phyloP scores from a whole-genome alignment of 805 yeast genomes.

The Metschnikowia similis region DNA sequence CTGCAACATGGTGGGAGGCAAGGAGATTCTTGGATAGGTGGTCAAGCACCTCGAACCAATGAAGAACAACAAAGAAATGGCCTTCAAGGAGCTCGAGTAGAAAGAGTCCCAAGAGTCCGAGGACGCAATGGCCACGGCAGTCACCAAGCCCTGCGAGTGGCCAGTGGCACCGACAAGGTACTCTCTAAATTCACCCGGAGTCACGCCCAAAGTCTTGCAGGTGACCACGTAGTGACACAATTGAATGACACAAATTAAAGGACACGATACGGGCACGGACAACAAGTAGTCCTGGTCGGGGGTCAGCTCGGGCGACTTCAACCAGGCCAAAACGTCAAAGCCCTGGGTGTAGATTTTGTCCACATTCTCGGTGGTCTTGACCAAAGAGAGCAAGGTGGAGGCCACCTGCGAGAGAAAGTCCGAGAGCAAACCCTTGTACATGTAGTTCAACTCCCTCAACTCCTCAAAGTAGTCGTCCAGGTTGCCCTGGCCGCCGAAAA shows the following conservation, averaged over 20 bases:
- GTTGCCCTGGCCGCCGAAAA: conserved; percentile 99
- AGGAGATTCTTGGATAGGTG: conserved; percentile 87
- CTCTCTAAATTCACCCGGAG: conserved; percentile 83
- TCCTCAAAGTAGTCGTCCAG: conserved; percentile 97
- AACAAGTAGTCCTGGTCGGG: conserved; percentile 87
- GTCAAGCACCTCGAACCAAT: conserved; percentile 90
- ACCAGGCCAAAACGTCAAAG: conserved; percentile 84
- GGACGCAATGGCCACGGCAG: conserved; percentile 86
- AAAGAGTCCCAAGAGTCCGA: conserved; percentile 83
- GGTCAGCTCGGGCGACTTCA: conserved; percentile 74
- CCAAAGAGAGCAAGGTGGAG: conserved; percentile 59
- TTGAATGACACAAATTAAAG: conserved; percentile 95
- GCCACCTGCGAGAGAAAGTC: conserved; percentile 73
- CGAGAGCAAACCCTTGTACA: conserved; percentile 69
- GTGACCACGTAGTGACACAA: conserved; percentile 89
- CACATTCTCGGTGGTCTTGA: conserved; percentile 68
- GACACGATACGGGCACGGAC: conserved; percentile 92
- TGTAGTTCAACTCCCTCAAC: conserved; percentile 75
- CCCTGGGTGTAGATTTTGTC: conserved; percentile 92
- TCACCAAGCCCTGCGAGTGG: conserved; percentile 87
- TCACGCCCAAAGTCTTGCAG: conserved; percentile 74
- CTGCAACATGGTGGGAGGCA: conserved; percentile 88
- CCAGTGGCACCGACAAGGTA: conserved; percentile 75
- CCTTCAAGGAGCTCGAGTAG: conserved; percentile 64
- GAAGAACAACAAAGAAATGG: conserved; percentile 82